Base-by-base conservation (phyloP, 345 rosid species). In the Acer saccharum region DNA sequence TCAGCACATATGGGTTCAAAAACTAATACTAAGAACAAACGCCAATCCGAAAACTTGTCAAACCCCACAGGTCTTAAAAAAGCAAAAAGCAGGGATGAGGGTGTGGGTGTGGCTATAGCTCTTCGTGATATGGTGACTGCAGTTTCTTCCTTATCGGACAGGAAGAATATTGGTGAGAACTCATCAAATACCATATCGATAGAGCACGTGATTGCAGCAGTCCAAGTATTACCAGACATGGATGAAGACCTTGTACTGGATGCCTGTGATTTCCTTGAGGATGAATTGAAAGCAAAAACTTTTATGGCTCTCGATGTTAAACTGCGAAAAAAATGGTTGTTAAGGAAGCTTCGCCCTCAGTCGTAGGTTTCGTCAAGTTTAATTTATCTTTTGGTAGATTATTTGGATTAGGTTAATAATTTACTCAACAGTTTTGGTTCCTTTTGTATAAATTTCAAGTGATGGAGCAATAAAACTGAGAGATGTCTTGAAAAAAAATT, bases 241-340 rank as follows among this genome's bases (percentile, higher is more conserved):
- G 97, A 94, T 67, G 97, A 91, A 65, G 98, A 94, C 58, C 92
- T 92, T 65, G 84, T 93, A 83, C 69, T 94, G 69, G 98, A 94
- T 79, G 98, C 98, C 13, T 94, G 97, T 72, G 97, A 94, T 83
- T 84, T 92, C 54, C 84, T 91, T 10, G 97, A 94, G 85, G 97
- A 94, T 78, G 97, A 93, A 79, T 71, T 82, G 68, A 92, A 86
- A 81, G 96, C 95, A 1, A 92, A 87, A 86, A 91, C 94, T 41
- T 94, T 94, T 70, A 80, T 94, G 88, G 94, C 96, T 29, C 77
- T 92, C 79, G 92, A 91, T 86, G 83, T 83, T 62, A 94, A 89
- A 83, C 80, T 94, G 55, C 82, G 92, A 39, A 92, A 88, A 82
- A 92, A 91, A 73, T 92, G 98, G 98, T 62, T 94, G 82, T 70